Percentiles rank a stretch among this genome's conserved stretches.
Conservation (phyloP, 2,329 filamentous ascomycete genomes). For the Albophoma yamanashiensis region DNA sequence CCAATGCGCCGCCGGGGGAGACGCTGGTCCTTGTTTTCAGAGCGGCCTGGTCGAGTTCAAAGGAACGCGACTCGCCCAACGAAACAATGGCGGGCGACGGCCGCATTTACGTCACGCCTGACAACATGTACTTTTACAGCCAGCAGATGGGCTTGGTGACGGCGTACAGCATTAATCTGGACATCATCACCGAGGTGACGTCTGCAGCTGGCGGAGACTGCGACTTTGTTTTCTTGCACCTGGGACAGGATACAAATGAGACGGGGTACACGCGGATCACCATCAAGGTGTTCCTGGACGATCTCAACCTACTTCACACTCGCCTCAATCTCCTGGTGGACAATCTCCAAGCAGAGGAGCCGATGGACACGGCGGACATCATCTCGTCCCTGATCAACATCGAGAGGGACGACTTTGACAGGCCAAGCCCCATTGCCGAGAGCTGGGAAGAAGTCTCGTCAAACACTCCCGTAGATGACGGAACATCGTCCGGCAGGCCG, state of each 20-base stretch:
- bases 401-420: conserved; percentile 51
- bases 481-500: conserved; percentile 30
- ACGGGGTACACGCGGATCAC: conserved; percentile 64
- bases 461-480: conserved; percentile 47
- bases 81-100: conserved; percentile 49
- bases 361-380: conserved; percentile 56
- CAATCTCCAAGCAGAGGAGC: conserved; percentile 63
- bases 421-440: conserved; percentile 61
- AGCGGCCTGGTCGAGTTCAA: conserved; percentile 64
- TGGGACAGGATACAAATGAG: conserved; percentile 49
- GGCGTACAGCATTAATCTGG: conserved; percentile 65
- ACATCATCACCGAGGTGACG: conserved; percentile 77
- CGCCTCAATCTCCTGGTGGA: conserved; percentile 79
- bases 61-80: conserved; percentile 27
- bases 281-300: conserved; percentile 87
- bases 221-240: conserved; percentile 83
- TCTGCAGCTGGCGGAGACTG: conserved; percentile 83
- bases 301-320: conserved; percentile 69
- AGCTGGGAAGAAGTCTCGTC: conserved; percentile 81
- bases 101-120: conserved; percentile 76
- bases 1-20: conserved; percentile 64
- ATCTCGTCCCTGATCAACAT: conserved; percentile 65
- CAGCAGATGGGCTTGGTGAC: conserved; percentile 87
- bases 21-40: conserved; percentile 86
- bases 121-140: conserved; percentile 92